Percentiles rank a stretch among this genome's conserved stretches.
phyloP scores from a whole-genome alignment of 2,329 filamentous ascomycete genomes.

The Rutstroemia sydowiana region DNA sequence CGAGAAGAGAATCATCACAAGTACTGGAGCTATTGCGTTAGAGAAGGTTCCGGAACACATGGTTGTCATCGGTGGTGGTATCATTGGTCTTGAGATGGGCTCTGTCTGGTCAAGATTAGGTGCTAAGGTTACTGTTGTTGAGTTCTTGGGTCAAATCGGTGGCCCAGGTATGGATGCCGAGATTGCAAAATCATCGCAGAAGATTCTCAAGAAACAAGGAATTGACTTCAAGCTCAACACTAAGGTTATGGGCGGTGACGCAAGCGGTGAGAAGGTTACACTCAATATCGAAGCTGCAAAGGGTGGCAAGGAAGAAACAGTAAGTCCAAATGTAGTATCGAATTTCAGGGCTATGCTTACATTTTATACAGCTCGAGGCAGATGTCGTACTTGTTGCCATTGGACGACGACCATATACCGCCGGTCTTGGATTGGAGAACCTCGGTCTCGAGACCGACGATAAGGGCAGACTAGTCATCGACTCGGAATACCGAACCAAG shows the following conservation, averaged over 20 bases:
- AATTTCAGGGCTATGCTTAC: slow-evolving; percentile 6
- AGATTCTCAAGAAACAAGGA: slow-evolving; percentile 91
- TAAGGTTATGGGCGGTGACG: slow-evolving; percentile 85
- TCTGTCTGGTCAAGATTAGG: slow-evolving; percentile 96
- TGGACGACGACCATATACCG: slow-evolving; percentile 89
- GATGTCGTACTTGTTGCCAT: slow-evolving; percentile 97
- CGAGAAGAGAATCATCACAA: slow-evolving; percentile 95
- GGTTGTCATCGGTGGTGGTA: slow-evolving; percentile 95
- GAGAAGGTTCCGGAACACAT: slow-evolving; percentile 91
- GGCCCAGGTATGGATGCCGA: slow-evolving; percentile 96
- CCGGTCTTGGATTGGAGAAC: slow-evolving; percentile 87
- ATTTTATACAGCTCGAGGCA: slow-evolving; percentile 64
- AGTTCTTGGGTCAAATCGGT: slow-evolving; percentile 93
- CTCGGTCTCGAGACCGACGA: slow-evolving; percentile 88
- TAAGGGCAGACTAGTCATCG: slow-evolving; percentile 89
- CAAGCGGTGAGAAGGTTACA: slow-evolving; percentile 67
- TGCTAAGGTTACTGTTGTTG: slow-evolving; percentile 90
- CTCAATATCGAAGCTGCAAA: slow-evolving; percentile 87
- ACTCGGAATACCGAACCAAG: slow-evolving; percentile 98
- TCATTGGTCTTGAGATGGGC: slow-evolving; percentile 97
- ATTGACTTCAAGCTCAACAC: slow-evolving; percentile 98
- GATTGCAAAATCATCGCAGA: slow-evolving; percentile 84
- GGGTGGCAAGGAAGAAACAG: slow-evolving; percentile 88
- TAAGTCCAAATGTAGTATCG: slow-evolving; percentile 39
- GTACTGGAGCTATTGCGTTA: slow-evolving; percentile 86